These are phyloP conservation scores for Ceratocystis huliohia DNA, from an alignment of 2,329 filamentous ascomycete species.

Conservation along the genomic window DNA sequence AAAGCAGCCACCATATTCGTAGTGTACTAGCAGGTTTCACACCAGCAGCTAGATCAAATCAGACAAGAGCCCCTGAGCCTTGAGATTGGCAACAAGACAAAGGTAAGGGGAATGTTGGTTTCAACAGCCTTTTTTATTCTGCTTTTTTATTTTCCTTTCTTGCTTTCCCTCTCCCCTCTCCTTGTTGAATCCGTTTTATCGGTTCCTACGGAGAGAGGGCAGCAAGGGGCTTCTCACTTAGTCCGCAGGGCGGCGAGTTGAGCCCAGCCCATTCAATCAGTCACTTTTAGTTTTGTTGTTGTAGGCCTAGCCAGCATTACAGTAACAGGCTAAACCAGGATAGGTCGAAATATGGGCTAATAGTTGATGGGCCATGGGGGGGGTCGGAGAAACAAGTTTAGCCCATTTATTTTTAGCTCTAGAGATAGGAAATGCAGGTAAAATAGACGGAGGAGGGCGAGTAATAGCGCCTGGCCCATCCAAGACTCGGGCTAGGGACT, in stretches of 20 bases:
- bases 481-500: no score
- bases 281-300: background rate
- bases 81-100: background rate
- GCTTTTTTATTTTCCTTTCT: background rate
- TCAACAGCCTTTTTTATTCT: background rate
- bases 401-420: background rate
- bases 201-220: background rate
- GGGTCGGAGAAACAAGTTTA: background rate
- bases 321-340: background rate
- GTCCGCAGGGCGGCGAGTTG: background rate
- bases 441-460: background rate
- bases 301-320: background rate
- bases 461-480: background rate
- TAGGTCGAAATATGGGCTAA: background rate
- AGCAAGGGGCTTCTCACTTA: background rate
- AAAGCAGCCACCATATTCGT: background rate
- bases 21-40: slow-evolving; percentile 7
- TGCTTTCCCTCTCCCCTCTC: background rate
- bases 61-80: background rate
- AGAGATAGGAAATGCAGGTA: background rate
- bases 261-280: no score
- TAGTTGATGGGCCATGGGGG: background rate
- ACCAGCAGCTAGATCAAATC: background rate
- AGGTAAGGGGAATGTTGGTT: background rate
- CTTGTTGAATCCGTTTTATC: background rate